These are phyloP conservation scores for Raffaelea albimanens DNA, from an alignment of 2,329 filamentous ascomycete genomes.

Conservation along the genomic window DNA sequence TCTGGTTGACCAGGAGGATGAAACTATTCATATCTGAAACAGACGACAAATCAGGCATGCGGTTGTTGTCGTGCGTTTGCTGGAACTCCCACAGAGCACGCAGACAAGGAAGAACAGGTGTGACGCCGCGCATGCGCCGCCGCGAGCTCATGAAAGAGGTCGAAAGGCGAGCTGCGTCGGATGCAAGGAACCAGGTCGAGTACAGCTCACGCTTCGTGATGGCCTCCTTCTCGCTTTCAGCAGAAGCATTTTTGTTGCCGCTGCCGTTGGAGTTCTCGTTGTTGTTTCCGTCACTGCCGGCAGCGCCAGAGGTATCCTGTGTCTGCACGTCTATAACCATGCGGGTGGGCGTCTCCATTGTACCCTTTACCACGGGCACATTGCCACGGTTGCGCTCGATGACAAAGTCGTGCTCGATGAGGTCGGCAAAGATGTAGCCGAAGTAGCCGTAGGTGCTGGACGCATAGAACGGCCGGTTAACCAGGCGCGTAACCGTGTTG, in stretches of 20 bases:
- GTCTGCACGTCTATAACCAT: conserved; percentile 64
- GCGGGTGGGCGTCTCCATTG: conserved; percentile 66
- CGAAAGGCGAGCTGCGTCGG: conserved; percentile 61
- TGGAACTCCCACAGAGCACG: conserved; percentile 88
- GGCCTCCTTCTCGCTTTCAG: conserved; percentile 42
- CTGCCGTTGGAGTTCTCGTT: not conserved
- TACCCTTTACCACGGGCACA: conserved; percentile 43
- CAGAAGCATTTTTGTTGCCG: not conserved
- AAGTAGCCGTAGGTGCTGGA: conserved; percentile 82
- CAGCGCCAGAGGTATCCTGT: conserved; percentile 54
- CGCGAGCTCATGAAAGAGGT: conserved; percentile 60
- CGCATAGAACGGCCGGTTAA: conserved; percentile 77
- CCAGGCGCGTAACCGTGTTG: conserved; percentile 77
- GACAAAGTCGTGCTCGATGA: conserved; percentile 83
- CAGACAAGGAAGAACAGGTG: conserved; percentile 74
- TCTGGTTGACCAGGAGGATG: conserved; percentile 66
- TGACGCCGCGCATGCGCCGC: conserved; percentile 65
- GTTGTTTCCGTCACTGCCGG: not conserved
- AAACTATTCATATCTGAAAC: conserved; percentile 63
- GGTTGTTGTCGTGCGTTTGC: conserved; percentile 39
- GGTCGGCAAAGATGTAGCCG: conserved; percentile 88
- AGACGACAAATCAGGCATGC: conserved; percentile 32
- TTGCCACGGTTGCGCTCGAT: conserved; percentile 81
- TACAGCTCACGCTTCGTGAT: conserved; percentile 90
- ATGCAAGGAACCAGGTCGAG: conserved; percentile 78